Percentiles rank a stretch among this genome's conserved stretches.
phyloP scores from a whole-genome alignment of 2,329 filamentous ascomycete species.

The Neopestalotiopsis sp. region DNA sequence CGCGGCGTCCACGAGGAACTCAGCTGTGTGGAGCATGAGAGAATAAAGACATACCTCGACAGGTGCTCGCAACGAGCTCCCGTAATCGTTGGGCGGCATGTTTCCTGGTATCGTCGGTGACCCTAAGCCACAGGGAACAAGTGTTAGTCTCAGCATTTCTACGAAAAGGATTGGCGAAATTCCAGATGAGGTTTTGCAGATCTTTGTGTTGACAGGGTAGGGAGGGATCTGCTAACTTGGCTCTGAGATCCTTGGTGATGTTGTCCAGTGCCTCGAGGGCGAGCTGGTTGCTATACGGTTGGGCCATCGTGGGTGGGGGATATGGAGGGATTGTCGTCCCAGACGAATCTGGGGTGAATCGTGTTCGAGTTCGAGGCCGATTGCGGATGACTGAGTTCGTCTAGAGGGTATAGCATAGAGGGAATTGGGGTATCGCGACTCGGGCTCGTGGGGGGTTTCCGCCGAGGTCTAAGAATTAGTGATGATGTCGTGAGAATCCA shows the following conservation, averaged over 20 bases:
- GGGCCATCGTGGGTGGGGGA: constrained; percentile 39
- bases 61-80: constrained; percentile 60
- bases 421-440: background rate
- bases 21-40: background rate
- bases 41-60: constrained; percentile 52
- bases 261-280: constrained; percentile 62
- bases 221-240: constrained; percentile 48
- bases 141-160: constrained; percentile 12
- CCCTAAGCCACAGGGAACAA: constrained; percentile 33
- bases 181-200: background rate
- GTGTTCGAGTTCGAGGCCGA: background rate
- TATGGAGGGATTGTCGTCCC: constrained; percentile 23
- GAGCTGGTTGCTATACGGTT: constrained; percentile 48
- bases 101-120: constrained; percentile 57
- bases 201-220: background rate
- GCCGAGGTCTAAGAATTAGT: background rate
- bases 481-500: background rate
- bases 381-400: background rate
- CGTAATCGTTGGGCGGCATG: constrained; percentile 59
- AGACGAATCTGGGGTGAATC: background rate
- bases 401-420: background rate
- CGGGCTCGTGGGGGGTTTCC: background rate
- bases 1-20: background rate
- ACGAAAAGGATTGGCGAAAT: background rate
- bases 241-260: constrained; percentile 60